Evolutionary conservation across 1,284 basidiomycete genomes (phyloP), one percentile per base, ranked within the genome.

Genomic region (Peniophora sp.): DNA sequence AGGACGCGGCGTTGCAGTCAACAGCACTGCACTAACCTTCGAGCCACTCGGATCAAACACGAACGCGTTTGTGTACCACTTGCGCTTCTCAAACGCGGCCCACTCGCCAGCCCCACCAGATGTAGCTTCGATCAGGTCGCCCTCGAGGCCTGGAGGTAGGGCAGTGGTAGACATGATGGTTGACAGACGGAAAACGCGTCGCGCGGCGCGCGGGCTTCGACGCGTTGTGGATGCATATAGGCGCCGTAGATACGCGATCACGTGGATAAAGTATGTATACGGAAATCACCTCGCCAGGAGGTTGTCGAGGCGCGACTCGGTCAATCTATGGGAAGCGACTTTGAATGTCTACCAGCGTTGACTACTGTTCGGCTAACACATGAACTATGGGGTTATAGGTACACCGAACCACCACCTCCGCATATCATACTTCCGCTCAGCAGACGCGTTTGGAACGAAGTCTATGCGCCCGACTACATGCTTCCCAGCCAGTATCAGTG

Each of bases 41-140:
- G 22, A 9, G 6, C 22, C 62, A 64, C 44, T 47, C 53, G 12
- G 54, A 42, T 17, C 63, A 11, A 74, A 55, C 41, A 85, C 71
- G 55, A 83, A 85, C 18, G 74, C 77, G 56, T 83, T 82, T 6
- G 81, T 85, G 55, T 79, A 85, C 24, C 69, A 59, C 59, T 73
- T 79, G 36, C 64, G 61, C 23, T 64, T 62, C 9, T 64, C 59
- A 54, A 68, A 68, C 6, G 53, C 41, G 23, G 62, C 43, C 79
- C 79, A 83, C 5, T 66, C 59, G 6, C 64, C 58, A 0, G 62
- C 61, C 1, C 75, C 75, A 8, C 72, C 71, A 51, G 61, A 68
- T 14, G 62, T 57, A 41, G 61, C 54, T 47, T 64, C 60, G 44
- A 50, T 48, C 14, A 67, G 58, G 24, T 62, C 53, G 37, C 65